phyloP scores from a whole-genome alignment of 306 rosid genomes.

The Chamaecrista fasciculata region DNA sequence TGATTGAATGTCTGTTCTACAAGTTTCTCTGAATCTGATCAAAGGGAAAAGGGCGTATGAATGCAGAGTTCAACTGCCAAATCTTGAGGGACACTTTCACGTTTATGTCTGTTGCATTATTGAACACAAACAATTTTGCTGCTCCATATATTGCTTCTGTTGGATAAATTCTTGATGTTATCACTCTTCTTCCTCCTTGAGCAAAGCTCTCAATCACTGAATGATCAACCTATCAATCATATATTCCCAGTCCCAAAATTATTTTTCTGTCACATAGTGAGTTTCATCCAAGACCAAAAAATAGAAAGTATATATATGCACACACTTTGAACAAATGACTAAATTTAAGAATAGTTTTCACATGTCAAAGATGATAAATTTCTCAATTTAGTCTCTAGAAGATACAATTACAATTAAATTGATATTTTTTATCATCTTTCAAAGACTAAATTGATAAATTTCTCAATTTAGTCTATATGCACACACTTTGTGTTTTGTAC shows the following conservation, averaged over 20 bases:
- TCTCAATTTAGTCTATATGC: too few species aligned
- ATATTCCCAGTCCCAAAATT: background rate
- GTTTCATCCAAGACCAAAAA: too few species aligned
- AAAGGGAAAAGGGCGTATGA: conserved; percentile 66
- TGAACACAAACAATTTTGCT: conserved; percentile 70
- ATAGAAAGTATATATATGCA: too few species aligned
- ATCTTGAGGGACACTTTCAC: conserved; percentile 65
- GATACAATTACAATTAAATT: too few species aligned
- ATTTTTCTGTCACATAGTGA: background rate
- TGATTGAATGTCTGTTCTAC: too few species aligned
- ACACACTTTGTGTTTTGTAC: conserved; percentile 23
- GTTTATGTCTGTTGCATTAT: conserved; percentile 67
- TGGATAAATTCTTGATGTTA: conserved; percentile 78
- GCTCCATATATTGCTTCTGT: conserved; percentile 83
- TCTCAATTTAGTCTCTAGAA: too few species aligned
- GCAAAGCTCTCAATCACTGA: conserved; percentile 81
- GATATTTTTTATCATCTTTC: too few species aligned
- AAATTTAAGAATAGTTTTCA: too few species aligned
- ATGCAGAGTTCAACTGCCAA: conserved; percentile 75
- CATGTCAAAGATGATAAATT: too few species aligned
- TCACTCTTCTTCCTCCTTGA: conserved; percentile 78
- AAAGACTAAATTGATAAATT: too few species aligned
- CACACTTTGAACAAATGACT: too few species aligned
- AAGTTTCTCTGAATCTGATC: conserved; percentile 26
- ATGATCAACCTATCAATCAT: conserved; percentile 71